These are phyloP conservation scores for Apiotrichum domesticum DNA, from an alignment of 1,284 basidiomycete genomes.

Conservation along the genomic window DNA sequence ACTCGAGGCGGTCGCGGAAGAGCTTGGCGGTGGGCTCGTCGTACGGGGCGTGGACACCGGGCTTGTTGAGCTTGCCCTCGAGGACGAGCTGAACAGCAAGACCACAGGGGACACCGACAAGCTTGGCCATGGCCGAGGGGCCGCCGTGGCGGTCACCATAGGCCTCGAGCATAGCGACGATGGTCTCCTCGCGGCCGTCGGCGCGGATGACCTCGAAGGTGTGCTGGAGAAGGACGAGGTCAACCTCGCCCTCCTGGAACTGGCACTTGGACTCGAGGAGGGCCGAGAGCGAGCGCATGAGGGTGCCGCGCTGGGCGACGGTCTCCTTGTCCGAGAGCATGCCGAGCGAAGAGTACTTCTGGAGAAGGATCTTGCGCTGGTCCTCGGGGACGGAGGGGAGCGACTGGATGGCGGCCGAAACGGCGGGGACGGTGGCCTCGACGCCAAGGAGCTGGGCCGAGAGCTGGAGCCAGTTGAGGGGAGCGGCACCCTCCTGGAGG, in stretches of 20 bases:
- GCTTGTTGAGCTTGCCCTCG: conserved; percentile 62
- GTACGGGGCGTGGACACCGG: conserved; percentile 85
- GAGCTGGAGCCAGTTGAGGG: conserved; percentile 72
- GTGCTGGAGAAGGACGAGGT: conserved; percentile 97
- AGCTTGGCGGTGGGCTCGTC: conserved; percentile 72
- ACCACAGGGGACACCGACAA: conserved; percentile 89
- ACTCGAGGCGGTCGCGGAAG: conserved; percentile 68
- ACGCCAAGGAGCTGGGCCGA: conserved; percentile 73
- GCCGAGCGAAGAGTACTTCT: conserved; percentile 88
- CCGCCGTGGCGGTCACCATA: conserved; percentile 76
- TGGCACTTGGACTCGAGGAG: conserved; percentile 86
- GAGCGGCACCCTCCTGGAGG: conserved; percentile 56
- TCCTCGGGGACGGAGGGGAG: conserved; percentile 66
- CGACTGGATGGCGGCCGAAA: conserved; percentile 65
- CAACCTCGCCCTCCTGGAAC: conserved; percentile 84
- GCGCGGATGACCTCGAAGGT: conserved; percentile 84
- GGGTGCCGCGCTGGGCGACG: conserved; percentile 64
- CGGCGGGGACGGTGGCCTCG: conserved; percentile 63
- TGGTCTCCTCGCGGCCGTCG: conserved; percentile 76
- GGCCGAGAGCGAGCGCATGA: conserved; percentile 91
- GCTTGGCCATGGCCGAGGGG: conserved; percentile 87
- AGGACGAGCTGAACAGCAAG: conserved; percentile 79
- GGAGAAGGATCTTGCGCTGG: conserved; percentile 70
- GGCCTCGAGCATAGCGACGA: conserved; percentile 86
- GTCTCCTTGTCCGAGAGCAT: conserved; percentile 68